phyloP scores from a whole-genome alignment of 179 eudicot species.

The Vitellaria paradoxa region DNA sequence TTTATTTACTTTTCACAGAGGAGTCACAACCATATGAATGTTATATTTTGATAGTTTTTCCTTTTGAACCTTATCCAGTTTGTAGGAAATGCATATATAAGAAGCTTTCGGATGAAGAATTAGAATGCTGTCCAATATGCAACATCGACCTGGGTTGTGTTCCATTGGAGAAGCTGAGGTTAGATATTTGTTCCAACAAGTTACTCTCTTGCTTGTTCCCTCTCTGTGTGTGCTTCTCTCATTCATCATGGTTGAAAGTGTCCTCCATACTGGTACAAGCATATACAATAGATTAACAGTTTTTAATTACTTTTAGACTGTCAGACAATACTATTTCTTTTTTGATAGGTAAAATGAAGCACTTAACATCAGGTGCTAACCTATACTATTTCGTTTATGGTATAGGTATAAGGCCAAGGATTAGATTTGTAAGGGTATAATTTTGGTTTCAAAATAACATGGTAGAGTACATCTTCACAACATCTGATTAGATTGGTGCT shows the following conservation, averaged over 20 bases:
- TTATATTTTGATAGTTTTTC: neutral
- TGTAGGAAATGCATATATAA: conserved; percentile 91
- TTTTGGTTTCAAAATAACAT: neutral
- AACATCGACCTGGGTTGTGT: conserved; percentile 71
- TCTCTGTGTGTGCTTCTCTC: neutral
- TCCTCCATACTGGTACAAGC: neutral
- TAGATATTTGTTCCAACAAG: conserved; percentile 8
- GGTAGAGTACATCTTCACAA: neutral
- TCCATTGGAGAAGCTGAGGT: conserved; percentile 95
- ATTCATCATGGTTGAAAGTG: neutral
- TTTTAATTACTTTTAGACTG: neutral
- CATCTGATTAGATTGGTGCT: neutral
- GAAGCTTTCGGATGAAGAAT: conserved; percentile 80
- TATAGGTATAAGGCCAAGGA: no score
- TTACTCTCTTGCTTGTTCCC: neutral
- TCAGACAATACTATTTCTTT: neutral
- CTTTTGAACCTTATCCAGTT: conserved; percentile 39
- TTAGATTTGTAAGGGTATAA: neutral
- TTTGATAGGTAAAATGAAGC: no score
- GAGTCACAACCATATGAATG: neutral
- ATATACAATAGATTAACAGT: neutral
- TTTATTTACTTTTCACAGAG: neutral
- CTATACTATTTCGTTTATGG: no score
- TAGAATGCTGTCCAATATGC: conserved; percentile 86
- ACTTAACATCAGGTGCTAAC: no score